Base-by-base conservation (phyloP, 2,329 filamentous ascomycete genomes). In the Alternaria hordeiaustralica region DNA sequence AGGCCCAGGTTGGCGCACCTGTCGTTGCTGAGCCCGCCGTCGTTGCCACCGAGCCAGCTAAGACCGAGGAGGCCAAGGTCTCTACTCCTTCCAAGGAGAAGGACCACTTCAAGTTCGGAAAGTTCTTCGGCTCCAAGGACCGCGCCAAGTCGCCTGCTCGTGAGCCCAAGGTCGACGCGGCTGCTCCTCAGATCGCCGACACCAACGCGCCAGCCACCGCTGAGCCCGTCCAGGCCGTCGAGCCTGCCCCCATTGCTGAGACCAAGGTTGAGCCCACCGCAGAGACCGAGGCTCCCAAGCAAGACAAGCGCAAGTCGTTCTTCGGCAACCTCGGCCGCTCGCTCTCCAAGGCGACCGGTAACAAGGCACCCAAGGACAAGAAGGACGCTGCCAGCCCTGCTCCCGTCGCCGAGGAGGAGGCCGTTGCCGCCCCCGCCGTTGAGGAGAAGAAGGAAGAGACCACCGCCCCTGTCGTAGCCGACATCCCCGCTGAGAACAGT, bases 261-360 rank as follows among this genome's bases (percentile, higher is more conserved):
- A 65, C 80, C 71, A 80, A 76, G 67, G 78, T 80, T 41, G 84
- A 86, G 65, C 78, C 69, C n/a, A 66, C 70, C 55, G 68, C 72
- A 61, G 69, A 72, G 58, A 30, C 46, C 11, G 68, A 70, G 70
- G 80, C 85, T 67, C 80, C 81, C 50, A 77, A 85, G 71, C 93
- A 92, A 87, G 87, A 88, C 83, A 97, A 96, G 92, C 92, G 93
- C 81, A 88, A 90, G 83, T 95, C 92, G 71, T 90, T 94, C 76
- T 96, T 96, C 82, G 88, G 88, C 73, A 90, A 89, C 75, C 88
- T 92, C 75, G 87, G 80, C 70, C 80, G 81, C 69, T 78, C 77
- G 28, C 73, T 79, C 70, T 80, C 77, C 78, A 82, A 82, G 76
- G 78, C 79, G 54, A 73, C 75, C 65, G 73, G 73, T 58, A 63